These are phyloP conservation scores for Debaryomycetaceae sp. DNA, from an alignment of 1,139 yeast species.

Conservation along the genomic window DNA sequence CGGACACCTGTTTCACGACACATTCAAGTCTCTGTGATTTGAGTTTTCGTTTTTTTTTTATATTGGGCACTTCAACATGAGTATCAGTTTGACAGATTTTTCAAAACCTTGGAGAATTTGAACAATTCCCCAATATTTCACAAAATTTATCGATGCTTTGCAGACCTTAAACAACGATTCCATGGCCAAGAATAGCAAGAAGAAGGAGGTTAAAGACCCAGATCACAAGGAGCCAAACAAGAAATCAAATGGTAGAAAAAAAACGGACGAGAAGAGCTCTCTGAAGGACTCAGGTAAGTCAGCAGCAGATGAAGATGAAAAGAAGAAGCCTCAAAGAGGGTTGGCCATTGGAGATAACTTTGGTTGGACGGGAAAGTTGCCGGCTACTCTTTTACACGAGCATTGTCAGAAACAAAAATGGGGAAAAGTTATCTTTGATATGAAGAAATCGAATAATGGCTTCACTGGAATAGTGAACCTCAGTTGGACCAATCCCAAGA, in stretches of 20 bases:
- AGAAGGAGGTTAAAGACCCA: slow-evolving; percentile 2
- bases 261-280: slow-evolving; percentile 1
- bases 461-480: slow-evolving; percentile 58
- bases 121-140: background rate
- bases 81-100: background rate
- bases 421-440: slow-evolving; percentile 79
- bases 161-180: too few relatives aligned
- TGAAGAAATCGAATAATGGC: slow-evolving; percentile 54
- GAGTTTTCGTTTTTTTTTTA: too few relatives aligned
- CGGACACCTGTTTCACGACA: too few relatives aligned
- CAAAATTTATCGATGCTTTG: background rate
- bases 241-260: slow-evolving; percentile 1
- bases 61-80: too few relatives aligned
- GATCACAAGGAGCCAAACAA: slow-evolving; percentile 3
- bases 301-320: slow-evolving; percentile 10
- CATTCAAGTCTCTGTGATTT: too few relatives aligned
- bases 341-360: slow-evolving; percentile 45
- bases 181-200: slow-evolving; percentile 10
- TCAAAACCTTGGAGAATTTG: background rate
- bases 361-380: slow-evolving; percentile 93
- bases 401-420: slow-evolving; percentile 87
- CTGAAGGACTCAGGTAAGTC: background rate
- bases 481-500: slow-evolving; percentile 76
- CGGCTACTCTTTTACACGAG: slow-evolving; percentile 82
- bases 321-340: slow-evolving; percentile 39